A percentile compares a stretch with the other conserved stretches of the same genome.
Evolutionary conservation across 2,329 filamentous ascomycete genomes (phyloP).

Genomic region (Alternaria gaisen): DNA sequence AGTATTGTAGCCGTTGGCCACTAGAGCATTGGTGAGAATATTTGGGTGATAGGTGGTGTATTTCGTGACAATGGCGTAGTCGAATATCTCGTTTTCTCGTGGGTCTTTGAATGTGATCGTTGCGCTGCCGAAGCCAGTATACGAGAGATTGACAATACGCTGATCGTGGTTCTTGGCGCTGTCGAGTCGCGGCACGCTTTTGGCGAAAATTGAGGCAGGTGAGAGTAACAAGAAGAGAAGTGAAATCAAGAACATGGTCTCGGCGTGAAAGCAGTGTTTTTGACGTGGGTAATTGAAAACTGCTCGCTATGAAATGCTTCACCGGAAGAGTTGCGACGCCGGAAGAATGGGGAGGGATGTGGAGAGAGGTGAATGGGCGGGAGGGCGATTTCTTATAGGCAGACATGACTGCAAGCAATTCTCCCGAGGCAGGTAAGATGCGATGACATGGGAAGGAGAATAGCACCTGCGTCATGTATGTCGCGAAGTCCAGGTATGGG

Average conservation of each 20-base stretch:
- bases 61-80: slow-evolving; percentile 14
- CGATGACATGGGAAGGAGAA: neutral
- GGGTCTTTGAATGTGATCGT: neutral
- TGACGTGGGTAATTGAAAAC: neutral
- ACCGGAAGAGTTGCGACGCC: neutral
- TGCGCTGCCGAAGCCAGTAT: neutral
- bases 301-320: neutral
- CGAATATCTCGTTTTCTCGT: neutral
- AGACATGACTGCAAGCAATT: neutral
- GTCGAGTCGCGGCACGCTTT: neutral
- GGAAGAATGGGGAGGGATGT: neutral
- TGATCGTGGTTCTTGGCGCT: neutral
- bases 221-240: neutral
- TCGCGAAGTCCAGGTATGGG: neutral
- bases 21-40: slow-evolving; percentile 8
- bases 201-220: neutral
- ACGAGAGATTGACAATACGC: neutral
- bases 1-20: neutral
- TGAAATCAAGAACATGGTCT: neutral
- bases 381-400: neutral
- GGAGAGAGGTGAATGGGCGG: neutral
- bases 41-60: slow-evolving; percentile 15
- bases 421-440: neutral
- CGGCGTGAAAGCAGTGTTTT: no score
- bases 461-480: neutral